Conservation (phyloP, 768 basidiomycete species). For the Pulveroboletus sp. region DNA sequence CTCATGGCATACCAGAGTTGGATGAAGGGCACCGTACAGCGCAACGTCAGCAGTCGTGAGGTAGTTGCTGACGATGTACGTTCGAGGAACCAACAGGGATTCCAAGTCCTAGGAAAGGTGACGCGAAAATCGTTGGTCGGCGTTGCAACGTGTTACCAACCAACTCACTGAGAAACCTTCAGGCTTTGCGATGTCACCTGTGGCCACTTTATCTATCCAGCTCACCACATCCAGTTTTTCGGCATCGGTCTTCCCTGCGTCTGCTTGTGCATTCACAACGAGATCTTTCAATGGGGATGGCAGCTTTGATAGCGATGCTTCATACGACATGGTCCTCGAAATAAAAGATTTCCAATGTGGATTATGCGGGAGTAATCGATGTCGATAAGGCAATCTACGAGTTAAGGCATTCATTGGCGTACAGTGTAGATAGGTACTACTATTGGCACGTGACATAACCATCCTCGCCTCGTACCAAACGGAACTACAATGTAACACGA, state of each 20-base stretch:
- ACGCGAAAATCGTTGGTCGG: conserved; percentile 1
- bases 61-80: conserved; percentile 82
- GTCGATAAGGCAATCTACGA: conserved; percentile 21
- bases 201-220: conserved; percentile 69
- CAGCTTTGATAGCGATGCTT: conserved; percentile 47
- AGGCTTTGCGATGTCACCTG: conserved; percentile 45
- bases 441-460: conserved; percentile 29
- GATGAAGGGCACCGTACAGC: conserved; percentile 86
- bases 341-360: conserved; percentile 11
- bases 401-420: conserved; percentile 16
- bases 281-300: conserved; percentile 52
- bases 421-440: neutral
- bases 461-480: neutral
- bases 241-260: conserved; percentile 54
- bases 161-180: conserved; percentile 49
- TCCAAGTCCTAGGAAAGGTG: conserved; percentile 60
- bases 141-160: neutral
- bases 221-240: conserved; percentile 61
- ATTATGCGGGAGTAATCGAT: conserved; percentile 17
- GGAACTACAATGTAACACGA: too few relatives aligned
- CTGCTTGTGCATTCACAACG: conserved; percentile 37
- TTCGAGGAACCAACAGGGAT: conserved; percentile 65
- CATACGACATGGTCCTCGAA: conserved; percentile 49
- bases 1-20: conserved; percentile 59
- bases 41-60: conserved; percentile 90